Base-by-base conservation (phyloP, 2,329 filamentous ascomycete genomes). In the Cladosporium sp. region DNA sequence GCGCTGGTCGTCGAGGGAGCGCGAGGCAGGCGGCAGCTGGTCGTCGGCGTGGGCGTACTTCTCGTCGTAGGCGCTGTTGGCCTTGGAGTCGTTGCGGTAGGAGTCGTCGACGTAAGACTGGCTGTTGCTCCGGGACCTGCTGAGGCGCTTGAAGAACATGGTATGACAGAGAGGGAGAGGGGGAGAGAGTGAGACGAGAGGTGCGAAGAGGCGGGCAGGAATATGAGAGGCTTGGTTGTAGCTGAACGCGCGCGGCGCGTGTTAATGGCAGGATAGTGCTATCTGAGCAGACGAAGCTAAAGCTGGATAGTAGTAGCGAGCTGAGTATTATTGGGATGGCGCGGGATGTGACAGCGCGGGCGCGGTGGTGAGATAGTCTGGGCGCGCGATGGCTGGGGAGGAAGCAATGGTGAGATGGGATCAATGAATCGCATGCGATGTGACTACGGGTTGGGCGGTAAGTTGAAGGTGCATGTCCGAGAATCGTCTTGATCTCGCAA, bases 81-180 rank as follows among this genome's bases (percentile, higher is more conserved):
- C 70, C 60, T 72, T 73, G 63, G 62, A 66, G 65, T 73, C 70
- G 72, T 76, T 74, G 50, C 65, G 60, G 55, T 72, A 66, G 69
- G 75, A 72, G 68, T 72, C 70, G 64, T 80, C 77, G 62, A 80
- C 73, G 74, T 80, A 80, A 65, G 71, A 74, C 65, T 79, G 77
- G 57, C 71, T 71, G 71, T 79, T 78, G 66, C 69, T 73, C 65
- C 78, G 76, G 57, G 72, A 71, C 60, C 77, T 64, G 58, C 67
- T 70, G 44, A 74, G 73, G 62, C 77, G 76, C 68, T 78, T 79
- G 76, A 78, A 78, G 73, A 79, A 78, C 77, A 70, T 73, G 69
- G 68, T 66, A 51, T 51, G 57, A 58, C 60, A 58, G 59, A 55
- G 60, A 32, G 12, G 28, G 57, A 60, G 60, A 62, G 60, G 59